Conservation (phyloP, 495 filamentous ascomycete species). For the Clavariopsis aquatica region DNA sequence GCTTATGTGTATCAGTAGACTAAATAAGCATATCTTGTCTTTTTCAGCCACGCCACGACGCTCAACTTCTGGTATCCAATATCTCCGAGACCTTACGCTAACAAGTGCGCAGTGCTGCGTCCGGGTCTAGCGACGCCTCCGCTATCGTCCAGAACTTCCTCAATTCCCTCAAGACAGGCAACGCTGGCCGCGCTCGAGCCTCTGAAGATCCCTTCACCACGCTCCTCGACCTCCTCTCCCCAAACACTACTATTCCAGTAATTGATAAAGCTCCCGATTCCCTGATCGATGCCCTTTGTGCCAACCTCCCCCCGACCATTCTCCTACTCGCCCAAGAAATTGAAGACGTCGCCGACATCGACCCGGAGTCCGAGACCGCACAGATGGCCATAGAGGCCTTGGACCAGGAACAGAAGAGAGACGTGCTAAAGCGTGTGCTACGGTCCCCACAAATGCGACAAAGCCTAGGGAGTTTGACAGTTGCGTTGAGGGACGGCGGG, state of each 20-base stretch:
- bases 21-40: slow-evolving; percentile 10
- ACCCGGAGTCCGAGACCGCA: slow-evolving; percentile 65
- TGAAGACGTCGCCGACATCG: slow-evolving; percentile 54
- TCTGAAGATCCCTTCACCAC: slow-evolving; percentile 69
- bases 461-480: slow-evolving; percentile 77
- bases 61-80: slow-evolving; percentile 36
- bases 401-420: slow-evolving; percentile 74
- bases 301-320: slow-evolving; percentile 71
- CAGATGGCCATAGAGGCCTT: slow-evolving; percentile 74
- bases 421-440: slow-evolving; percentile 78
- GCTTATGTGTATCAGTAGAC: slow-evolving; percentile 28
- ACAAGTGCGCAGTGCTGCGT: slow-evolving; percentile 26
- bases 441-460: slow-evolving; percentile 89
- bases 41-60: slow-evolving; percentile 38
- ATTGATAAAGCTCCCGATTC: slow-evolving; percentile 64
- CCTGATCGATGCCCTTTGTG: slow-evolving; percentile 72
- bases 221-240: slow-evolving; percentile 79
- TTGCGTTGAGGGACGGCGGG: slow-evolving; percentile 89
- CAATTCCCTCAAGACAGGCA: slow-evolving; percentile 70
- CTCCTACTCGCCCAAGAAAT: slow-evolving; percentile 72
- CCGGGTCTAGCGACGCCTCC: slow-evolving; percentile 55
- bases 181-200: slow-evolving; percentile 46
- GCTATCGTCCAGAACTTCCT: slow-evolving; percentile 82
- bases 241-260: slow-evolving; percentile 72
- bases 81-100: slow-evolving; percentile 18